A percentile compares a stretch with the other conserved stretches of the same genome.
Evolutionary conservation across 305 asterid genomes (phyloP).

Genomic region (Fraxinus velutina): DNA sequence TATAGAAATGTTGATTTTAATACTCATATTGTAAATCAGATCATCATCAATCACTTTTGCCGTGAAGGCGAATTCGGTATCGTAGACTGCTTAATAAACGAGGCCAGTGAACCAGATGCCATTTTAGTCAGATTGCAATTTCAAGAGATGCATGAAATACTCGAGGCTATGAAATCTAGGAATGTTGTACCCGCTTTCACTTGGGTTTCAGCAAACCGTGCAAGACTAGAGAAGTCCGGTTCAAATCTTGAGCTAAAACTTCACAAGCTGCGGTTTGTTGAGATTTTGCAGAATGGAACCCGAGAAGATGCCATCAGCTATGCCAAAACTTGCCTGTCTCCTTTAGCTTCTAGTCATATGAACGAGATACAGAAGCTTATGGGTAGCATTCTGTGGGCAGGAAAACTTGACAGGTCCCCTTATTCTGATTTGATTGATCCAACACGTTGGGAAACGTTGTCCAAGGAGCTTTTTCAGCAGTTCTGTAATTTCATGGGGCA

Average conservation of each 20-base stretch:
- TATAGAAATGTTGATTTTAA: slow-evolving; percentile 41
- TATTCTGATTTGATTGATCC: slow-evolving; percentile 43
- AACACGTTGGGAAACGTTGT: slow-evolving; percentile 35
- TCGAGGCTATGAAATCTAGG: slow-evolving; percentile 37
- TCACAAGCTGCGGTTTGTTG: slow-evolving; percentile 43
- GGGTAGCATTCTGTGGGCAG: slow-evolving; percentile 51
- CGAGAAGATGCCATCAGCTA: slow-evolving; percentile 39
- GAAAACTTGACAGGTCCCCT: slow-evolving; percentile 47
- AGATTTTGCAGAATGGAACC: slow-evolving; percentile 35
- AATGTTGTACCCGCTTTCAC: slow-evolving; percentile 49
- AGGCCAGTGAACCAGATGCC: slow-evolving; percentile 48
- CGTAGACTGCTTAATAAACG: slow-evolving; percentile 43
- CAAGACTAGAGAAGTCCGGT: slow-evolving; percentile 30
- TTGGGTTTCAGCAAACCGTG: slow-evolving; percentile 47
- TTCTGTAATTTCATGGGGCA: slow-evolving; percentile 43
- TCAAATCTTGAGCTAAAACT: slow-evolving; percentile 46
- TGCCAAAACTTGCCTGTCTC: slow-evolving; percentile 37
- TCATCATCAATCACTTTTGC: slow-evolving; percentile 45
- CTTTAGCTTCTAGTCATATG: slow-evolving; percentile 41
- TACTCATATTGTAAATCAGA: slow-evolving; percentile 38
- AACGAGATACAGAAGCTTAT: slow-evolving; percentile 46
- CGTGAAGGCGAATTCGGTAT: slow-evolving; percentile 45
- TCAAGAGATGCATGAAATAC: slow-evolving; percentile 46
- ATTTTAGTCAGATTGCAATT: slow-evolving; percentile 38
- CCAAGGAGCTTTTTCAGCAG: slow-evolving; percentile 32